Evolutionary conservation across 2,329 filamentous ascomycete species (phyloP).

Genomic region (Neonectria coccinea): DNA sequence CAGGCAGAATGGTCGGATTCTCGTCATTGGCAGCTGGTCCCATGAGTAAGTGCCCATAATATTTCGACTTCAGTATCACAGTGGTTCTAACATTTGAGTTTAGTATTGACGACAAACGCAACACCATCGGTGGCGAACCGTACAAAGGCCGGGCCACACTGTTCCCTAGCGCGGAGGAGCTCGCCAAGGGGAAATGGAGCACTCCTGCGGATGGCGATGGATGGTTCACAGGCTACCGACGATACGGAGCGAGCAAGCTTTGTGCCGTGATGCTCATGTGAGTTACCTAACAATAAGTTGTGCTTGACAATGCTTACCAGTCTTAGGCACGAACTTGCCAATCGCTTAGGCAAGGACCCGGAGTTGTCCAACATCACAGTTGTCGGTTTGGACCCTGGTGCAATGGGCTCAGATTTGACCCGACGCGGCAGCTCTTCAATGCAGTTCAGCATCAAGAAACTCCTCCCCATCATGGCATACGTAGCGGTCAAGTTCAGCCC

Average conservation of each 20-base stretch:
- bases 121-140: slow-evolving; percentile 34
- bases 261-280: slow-evolving; percentile 53
- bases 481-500: slow-evolving; percentile 43
- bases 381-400: slow-evolving; percentile 54
- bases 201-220: slow-evolving; percentile 46
- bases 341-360: slow-evolving; percentile 51
- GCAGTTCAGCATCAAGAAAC: slow-evolving; percentile 38
- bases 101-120: slow-evolving; percentile 48
- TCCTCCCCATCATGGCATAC: slow-evolving; percentile 42
- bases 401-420: slow-evolving; percentile 50
- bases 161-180: slow-evolving; percentile 46
- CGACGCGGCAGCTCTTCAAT: slow-evolving; percentile 44
- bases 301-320: slow-evolving; percentile 21
- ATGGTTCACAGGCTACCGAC: slow-evolving; percentile 47
- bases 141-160: slow-evolving; percentile 46
- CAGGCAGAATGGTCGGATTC: slow-evolving; percentile 42
- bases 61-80: not conserved
- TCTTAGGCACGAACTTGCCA: slow-evolving; percentile 50
- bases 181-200: slow-evolving; percentile 52
- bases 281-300: slow-evolving; percentile 15
- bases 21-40: slow-evolving; percentile 49
- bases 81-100: slow-evolving; percentile 21
- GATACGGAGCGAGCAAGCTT: slow-evolving; percentile 56
- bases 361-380: slow-evolving; percentile 50
- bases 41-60: slow-evolving; percentile 48